Percentiles rank a stretch among this genome's conserved stretches.
These are phyloP conservation scores for Ceratobasidium sp. DNA, from an alignment of 1,284 basidiomycete genomes.

Conservation along the genomic window DNA sequence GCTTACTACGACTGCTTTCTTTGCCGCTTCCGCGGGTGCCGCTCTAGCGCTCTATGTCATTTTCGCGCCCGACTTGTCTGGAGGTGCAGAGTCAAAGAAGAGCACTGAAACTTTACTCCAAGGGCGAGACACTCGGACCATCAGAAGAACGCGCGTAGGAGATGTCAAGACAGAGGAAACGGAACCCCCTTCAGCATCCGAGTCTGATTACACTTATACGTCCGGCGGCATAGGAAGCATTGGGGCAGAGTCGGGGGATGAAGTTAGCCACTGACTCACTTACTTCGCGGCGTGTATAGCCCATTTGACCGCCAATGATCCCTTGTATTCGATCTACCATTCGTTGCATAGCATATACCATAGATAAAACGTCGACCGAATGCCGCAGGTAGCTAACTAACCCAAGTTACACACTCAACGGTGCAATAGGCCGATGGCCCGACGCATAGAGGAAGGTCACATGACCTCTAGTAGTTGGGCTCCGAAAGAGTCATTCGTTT, in stretches of 20 bases:
- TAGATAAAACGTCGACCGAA: neutral
- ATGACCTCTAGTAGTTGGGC: conserved; percentile 6
- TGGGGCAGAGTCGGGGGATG: conserved; percentile 18
- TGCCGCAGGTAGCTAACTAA: too few species aligned
- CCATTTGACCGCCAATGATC: neutral
- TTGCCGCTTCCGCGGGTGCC: conserved; percentile 15
- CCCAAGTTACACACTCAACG: neutral
- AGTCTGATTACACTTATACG: conserved; percentile 29
- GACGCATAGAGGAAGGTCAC: conserved; percentile 17
- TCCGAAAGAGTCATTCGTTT: neutral
- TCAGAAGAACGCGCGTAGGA: conserved; percentile 8
- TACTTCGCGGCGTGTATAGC: neutral
- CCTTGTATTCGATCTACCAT: neutral
- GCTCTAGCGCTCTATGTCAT: conserved; percentile 22
- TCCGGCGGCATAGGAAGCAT: conserved; percentile 16
- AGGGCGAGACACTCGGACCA: neutral
- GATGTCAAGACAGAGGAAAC: conserved; percentile 1
- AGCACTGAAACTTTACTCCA: neutral
- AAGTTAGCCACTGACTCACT: conserved; percentile 4
- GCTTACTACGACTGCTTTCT: conserved; percentile 21
- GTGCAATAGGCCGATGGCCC: neutral
- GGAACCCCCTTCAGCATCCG: conserved; percentile 12
- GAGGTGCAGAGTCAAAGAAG: neutral
- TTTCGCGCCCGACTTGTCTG: conserved; percentile 25
- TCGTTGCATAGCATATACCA: neutral